Evolutionary conservation across 352 stramenopile genomes (phyloP).

Genomic region (Pythium apleroticum): DNA sequence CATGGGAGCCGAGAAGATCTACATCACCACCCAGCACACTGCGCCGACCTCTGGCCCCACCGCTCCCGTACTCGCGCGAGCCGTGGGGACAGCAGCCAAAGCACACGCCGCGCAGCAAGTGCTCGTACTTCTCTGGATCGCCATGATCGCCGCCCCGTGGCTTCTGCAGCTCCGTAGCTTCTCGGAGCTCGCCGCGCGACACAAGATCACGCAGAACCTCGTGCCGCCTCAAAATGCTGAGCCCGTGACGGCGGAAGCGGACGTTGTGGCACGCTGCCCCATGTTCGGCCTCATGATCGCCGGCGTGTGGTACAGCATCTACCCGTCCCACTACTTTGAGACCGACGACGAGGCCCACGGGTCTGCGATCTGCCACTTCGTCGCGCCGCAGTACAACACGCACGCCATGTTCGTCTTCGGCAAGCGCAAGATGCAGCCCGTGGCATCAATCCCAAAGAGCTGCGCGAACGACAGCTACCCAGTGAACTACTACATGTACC

Average conservation of each 20-base stretch:
- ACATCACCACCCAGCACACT: too few relatives aligned
- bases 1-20: too few relatives aligned
- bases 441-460: neutral
- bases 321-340: neutral
- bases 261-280: neutral
- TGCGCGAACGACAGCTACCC: neutral
- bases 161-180: neutral
- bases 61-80: too few relatives aligned
- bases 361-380: neutral
- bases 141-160: neutral
- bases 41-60: too few relatives aligned
- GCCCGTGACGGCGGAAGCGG: neutral
- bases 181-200: neutral
- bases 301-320: neutral
- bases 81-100: too few relatives aligned
- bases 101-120: neutral
- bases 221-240: neutral
- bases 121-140: neutral
- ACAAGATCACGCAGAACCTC: neutral
- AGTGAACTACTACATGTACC: neutral
- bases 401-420: neutral
- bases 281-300: neutral
- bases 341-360: too few relatives aligned
- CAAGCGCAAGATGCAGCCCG: neutral
- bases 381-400: neutral